These are phyloP conservation scores for Cutaneotrichosporon cavernicola DNA, from an alignment of 1,284 basidiomycete genomes.

Conservation along the genomic window DNA sequence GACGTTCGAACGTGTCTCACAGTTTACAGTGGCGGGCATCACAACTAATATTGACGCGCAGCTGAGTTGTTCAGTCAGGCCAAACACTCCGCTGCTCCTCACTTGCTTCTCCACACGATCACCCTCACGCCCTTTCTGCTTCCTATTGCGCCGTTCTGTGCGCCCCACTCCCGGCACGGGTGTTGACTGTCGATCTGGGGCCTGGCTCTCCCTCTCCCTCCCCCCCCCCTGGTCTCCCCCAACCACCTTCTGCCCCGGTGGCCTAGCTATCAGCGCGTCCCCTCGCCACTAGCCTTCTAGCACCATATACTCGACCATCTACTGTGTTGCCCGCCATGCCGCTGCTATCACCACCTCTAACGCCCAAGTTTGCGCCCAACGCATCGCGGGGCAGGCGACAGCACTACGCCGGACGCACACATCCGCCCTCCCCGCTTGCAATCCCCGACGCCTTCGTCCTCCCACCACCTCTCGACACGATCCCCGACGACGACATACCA, in stretches of 20 bases:
- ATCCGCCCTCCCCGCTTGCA: slow-evolving; percentile 16
- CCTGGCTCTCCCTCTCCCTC: background rate
- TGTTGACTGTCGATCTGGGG: background rate
- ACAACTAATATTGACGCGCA: background rate
- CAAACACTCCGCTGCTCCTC: background rate
- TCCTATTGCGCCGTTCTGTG: background rate
- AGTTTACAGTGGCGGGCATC: background rate
- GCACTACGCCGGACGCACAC: background rate
- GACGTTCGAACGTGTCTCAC: background rate
- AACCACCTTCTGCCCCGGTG: background rate
- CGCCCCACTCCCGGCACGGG: no score
- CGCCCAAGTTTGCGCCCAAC: background rate
- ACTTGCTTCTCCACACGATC: background rate
- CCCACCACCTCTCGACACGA: slow-evolving; percentile 17
- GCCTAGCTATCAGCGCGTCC: background rate
- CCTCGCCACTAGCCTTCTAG: background rate
- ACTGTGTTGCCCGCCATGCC: background rate
- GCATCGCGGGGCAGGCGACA: slow-evolving; percentile 4
- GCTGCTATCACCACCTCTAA: background rate
- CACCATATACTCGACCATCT: background rate
- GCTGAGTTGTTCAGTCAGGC: background rate
- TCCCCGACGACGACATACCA: slow-evolving; percentile 25
- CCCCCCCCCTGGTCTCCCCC: no score
- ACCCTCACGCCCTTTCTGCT: background rate
- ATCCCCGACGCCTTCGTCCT: slow-evolving; percentile 19